phyloP scores from a whole-genome alignment of 441 rosid genomes.

The Jatropha multifida region DNA sequence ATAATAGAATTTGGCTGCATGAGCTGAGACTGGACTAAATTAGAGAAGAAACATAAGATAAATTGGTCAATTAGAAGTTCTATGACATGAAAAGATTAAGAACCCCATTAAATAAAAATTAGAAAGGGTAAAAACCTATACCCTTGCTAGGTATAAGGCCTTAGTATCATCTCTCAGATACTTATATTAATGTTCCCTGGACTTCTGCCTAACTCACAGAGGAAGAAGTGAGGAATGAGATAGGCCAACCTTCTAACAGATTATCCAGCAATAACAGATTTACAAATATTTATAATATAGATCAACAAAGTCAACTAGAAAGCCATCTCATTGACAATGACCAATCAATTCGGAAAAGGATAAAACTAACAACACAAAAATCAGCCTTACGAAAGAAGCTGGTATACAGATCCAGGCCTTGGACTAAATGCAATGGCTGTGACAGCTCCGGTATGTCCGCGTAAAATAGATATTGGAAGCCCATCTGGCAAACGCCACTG shows the following conservation, averaged over 20 bases:
- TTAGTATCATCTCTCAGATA: not conserved
- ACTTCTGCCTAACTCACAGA: not conserved
- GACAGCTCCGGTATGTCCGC: conserved; percentile 96
- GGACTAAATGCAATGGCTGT: conserved; percentile 99
- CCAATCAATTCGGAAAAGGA: not conserved
- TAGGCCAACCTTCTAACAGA: not conserved
- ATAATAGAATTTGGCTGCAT: not conserved
- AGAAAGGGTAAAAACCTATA: not conserved
- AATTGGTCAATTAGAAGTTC: not conserved
- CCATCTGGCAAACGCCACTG: conserved; percentile 99
- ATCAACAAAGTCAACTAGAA: not conserved
- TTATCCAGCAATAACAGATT: not conserved
- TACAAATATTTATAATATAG: not conserved
- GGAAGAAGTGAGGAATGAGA: not conserved
- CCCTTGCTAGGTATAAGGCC: not conserved
- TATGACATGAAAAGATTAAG: not conserved
- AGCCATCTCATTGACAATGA: not conserved
- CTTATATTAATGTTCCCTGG: not conserved
- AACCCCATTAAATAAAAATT: not conserved
- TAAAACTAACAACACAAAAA: conserved; percentile 20
- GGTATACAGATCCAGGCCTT: conserved; percentile 82
- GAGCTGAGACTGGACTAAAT: not conserved
- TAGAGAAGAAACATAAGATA: not conserved
- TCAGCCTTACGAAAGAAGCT: conserved; percentile 92
- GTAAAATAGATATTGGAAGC: conserved; percentile 83